Base-by-base conservation (phyloP, 441 rosid species). In the Adansonia rubrostipa region DNA sequence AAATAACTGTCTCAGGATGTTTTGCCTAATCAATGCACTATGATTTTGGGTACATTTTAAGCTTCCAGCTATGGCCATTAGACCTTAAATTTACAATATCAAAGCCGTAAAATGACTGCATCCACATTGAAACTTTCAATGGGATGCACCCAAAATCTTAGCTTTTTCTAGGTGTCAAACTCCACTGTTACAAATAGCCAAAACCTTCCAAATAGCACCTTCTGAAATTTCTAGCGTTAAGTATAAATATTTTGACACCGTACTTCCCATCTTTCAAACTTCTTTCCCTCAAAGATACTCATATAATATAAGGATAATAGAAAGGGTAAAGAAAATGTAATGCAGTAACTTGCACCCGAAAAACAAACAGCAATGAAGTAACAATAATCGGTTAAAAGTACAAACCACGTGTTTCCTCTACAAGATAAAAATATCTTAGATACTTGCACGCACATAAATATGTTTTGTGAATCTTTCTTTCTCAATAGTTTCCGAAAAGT, bases 251-350 rank as follows among this genome's bases (percentile, higher is more conserved):
- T 5, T 24, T 62, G 67, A 3, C 67, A 62, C 9, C 17, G 28
- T 9, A 28, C n/a, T 62, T 10, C 42, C 3, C 14, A 20, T 58
- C 14, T 10, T 2, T 20, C 1, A 11, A 58, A 57, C 11, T 19
- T 58, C 63, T 58, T 57, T 19, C 63, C 62, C 15, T 62, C 66
- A 62, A 62, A 24, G 44, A 24, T 62, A 22, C 66, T 58, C 20
- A 4, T 36, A 47, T 6, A 42, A 66, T 11, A 62, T 9, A 40
- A 9, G 71, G 53, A 17, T 44, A 6, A 6, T 17, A 14, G 70
- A 44, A 42, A 42, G 15, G 7, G 51, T 2, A 8, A 48, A 48
- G 53, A 11, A 48, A 48, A 48, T 48, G 11, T 10, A 48, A 11
- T 48, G 53, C 13, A 48, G 53, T 48, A 48, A 48, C 53, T 40